Evolutionary conservation across 108 stramenopile genomes (phyloP), one percentile per base, ranked within the genome.

Genomic region (Epithemia pelagica): DNA sequence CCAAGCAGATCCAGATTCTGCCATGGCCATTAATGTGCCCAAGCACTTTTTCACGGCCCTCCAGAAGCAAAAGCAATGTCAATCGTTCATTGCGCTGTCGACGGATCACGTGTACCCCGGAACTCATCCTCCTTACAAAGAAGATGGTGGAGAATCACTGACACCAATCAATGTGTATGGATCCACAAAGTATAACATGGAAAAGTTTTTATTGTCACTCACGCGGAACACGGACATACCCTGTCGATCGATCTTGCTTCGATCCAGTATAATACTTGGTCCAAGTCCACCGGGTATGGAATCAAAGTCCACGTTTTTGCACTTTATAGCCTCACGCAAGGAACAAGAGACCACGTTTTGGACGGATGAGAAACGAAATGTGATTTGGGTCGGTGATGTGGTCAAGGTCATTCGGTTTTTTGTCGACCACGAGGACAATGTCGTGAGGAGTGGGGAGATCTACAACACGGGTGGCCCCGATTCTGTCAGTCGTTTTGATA

Each of bases 61-160:
- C 0, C n/a, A 21, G 8, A 52, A 66, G 15, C 30, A 56, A 21
- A 28, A 33, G 24, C 53, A 77, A 27, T 62, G 73, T 0, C 54
- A 74, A n/a, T 10, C 22, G 8, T 52, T 80, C 21, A 72, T 88
- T 60, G 87, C 81, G n/a, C 56, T 89, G 27, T 92, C 90, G 2
- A 92, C 87, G 22, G 90, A 92, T 78, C 90, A 92, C 74, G 90
- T 89, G 0, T 92, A 87, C 59, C 71, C 82, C 59, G 90, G 90
- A 20, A 76, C 56, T 0, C 71, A 84, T 30, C 31, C 29, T 15
- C 68, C 62, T 66, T 83, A 82, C 58, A 20, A 66, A 8, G 85
- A 85, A 64, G 74, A 76, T 27, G 37, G 37, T 10, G 37, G 15
- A 5, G 37, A 46, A 15, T 46, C 37, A 46, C 15, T 46, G 37